These are phyloP conservation scores for Zymoseptoria brevis DNA, from an alignment of 2,329 filamentous ascomycete genomes.

Conservation along the genomic window DNA sequence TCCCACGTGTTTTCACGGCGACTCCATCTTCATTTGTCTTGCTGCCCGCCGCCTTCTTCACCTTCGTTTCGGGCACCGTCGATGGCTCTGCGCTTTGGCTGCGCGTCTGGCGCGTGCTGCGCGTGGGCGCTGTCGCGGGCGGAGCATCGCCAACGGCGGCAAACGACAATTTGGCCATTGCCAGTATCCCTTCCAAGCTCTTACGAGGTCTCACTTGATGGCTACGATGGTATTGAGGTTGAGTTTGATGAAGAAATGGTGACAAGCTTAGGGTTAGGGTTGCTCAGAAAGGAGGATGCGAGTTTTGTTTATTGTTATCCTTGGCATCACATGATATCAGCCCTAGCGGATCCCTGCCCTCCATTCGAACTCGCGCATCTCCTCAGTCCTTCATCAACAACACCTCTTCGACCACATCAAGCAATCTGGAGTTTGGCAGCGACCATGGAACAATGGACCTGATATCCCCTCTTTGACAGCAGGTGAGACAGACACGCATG, in stretches of 20 bases:
- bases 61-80: background rate
- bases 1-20: slow-evolving; percentile 1
- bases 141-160: background rate
- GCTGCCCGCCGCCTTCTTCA: background rate
- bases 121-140: background rate
- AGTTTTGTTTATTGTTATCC: background rate
- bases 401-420: background rate
- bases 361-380: background rate
- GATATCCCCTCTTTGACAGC: background rate
- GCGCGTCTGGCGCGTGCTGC: slow-evolving; percentile 26
- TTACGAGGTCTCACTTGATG: background rate
- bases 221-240: background rate
- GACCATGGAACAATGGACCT: too few relatives aligned
- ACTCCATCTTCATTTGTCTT: background rate
- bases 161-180: background rate
- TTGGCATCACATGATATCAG: background rate
- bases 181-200: background rate
- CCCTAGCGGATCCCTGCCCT: background rate
- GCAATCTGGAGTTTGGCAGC: background rate
- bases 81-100: slow-evolving; percentile 34
- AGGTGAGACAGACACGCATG: background rate
- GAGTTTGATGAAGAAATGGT: background rate
- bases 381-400: background rate
- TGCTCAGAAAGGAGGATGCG: background rate
- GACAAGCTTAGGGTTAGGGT: background rate